These are phyloP conservation scores for Russula emetica DNA, from an alignment of 768 basidiomycete species.

Conservation along the genomic window DNA sequence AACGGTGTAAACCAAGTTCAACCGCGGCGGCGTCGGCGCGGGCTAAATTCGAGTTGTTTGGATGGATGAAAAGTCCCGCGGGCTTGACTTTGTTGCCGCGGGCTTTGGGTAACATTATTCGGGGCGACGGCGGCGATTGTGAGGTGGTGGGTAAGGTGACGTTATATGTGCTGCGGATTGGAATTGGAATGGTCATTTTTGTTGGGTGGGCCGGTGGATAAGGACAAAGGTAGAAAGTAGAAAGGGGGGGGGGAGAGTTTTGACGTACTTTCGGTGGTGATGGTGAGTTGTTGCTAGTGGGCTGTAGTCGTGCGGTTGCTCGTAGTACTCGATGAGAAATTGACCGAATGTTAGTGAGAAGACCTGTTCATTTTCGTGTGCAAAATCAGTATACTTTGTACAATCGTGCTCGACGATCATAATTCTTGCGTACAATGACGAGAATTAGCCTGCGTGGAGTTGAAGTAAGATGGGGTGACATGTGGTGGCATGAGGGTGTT, in stretches of 20 bases:
- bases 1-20: conserved; percentile 48
- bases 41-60: conserved; percentile 56
- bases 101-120: conserved; percentile 32
- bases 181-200: background rate
- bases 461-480: too few relatives aligned
- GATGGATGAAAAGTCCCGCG: conserved; percentile 55
- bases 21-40: conserved; percentile 61
- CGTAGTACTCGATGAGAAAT: conserved; percentile 48
- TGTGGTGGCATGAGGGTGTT: background rate
- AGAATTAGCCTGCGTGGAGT: conserved; percentile 42
- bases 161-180: conserved; percentile 2
- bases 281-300: background rate
- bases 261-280: conserved; percentile 18
- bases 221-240: too few relatives aligned
- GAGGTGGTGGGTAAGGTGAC: background rate
- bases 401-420: background rate
- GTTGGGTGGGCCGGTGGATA: background rate
- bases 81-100: conserved; percentile 46
- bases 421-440: conserved; percentile 43
- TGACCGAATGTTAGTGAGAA: conserved; percentile 55
- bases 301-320: conserved; percentile 29
- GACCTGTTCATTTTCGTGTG: conserved; percentile 39
- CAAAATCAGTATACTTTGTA: background rate
- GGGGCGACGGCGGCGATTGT: conserved; percentile 1
- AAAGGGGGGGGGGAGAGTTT: too few relatives aligned